Evolutionary conservation across 345 rosid genomes (phyloP), one percentile per base, ranked within the genome.

Genomic region (Salix dunnii): DNA sequence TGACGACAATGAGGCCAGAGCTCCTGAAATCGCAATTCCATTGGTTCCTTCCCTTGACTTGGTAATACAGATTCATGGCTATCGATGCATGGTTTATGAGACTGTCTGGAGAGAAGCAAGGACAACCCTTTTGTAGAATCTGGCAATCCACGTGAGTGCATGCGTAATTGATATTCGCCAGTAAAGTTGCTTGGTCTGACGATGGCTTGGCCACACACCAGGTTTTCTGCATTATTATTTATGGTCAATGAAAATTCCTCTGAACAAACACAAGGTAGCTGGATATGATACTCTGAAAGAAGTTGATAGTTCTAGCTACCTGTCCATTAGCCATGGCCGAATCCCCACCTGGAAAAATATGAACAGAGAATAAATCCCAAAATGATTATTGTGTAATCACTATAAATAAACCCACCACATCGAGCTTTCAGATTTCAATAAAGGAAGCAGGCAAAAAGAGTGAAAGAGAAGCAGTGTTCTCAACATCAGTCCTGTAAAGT

Each of bases 241-340:
- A 4, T 73, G 55, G 55, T 17, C 8, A 49, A 17, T 14, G 55
- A 5, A 5, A 49, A 49, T 49, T 49, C 17, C 55, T 4, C 6
- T 4, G 21, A 48, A 49, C 0, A 14, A 49, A 7, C 7, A 49
- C 55, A 49, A 17, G 7, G 18, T 5, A 49, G 21, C 0, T 16
- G 21, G 21, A 49, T 17, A 14, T 6, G 53, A 14, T 17, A 17
- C 55, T 16, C 18, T 49, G 49, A 49, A 17, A 49, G 9, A 60
- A 61, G 12, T 33, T 31, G 36, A 27, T 31, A 25, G 38, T 14
- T 12, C 49, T 23, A 11, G 4, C 7, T 84, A 88, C 93, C 90
- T 87, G 86, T 61, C 83, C 91, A 46, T 84, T 81, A 25, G 48
- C 88, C 74, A 65, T 80, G 73, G 27, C 68, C 70, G 82, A 76